Evolutionary conservation across 148 eudicot genomes (phyloP).

Genomic region (Cornus suecica): DNA sequence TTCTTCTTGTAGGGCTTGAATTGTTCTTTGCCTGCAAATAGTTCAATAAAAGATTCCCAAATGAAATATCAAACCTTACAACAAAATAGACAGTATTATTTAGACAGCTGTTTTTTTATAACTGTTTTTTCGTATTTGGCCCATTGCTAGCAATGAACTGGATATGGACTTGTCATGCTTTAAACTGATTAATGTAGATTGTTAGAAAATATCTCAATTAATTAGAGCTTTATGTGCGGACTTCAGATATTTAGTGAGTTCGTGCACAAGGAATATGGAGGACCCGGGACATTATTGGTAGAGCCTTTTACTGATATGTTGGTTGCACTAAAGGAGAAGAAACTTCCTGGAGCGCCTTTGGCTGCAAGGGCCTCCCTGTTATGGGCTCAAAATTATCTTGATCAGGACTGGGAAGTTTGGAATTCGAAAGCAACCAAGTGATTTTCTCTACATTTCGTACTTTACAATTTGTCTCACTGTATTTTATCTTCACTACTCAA

Average conservation of each 20-base stretch:
- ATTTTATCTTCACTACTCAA: not conserved
- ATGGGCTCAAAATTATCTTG: conserved; percentile 51
- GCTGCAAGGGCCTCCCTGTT: conserved; percentile 51
- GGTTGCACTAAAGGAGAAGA: conserved; percentile 52
- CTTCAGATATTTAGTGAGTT: conserved; percentile 56
- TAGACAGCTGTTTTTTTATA: conserved; percentile 15
- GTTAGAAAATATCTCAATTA: not conserved
- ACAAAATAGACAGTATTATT: conserved; percentile 1
- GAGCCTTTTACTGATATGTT: conserved; percentile 73
- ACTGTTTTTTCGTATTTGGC: conserved; percentile 11
- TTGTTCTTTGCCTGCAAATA: conserved; percentile 13
- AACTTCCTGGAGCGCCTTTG: conserved; percentile 48
- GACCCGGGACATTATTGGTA: conserved; percentile 68
- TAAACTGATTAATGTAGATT: not conserved
- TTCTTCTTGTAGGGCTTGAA: not conserved
- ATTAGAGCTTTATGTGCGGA: conserved; percentile 3
- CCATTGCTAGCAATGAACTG: conserved; percentile 5
- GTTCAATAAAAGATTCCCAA: conserved; percentile 1
- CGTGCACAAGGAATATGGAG: conserved; percentile 60
- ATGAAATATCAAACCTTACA: not conserved
- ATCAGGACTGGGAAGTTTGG: conserved; percentile 50
- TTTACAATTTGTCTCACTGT: not conserved
- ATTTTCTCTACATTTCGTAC: not conserved
- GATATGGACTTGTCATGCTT: not conserved
- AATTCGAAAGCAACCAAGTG: conserved; percentile 22